These are phyloP conservation scores for Fusarium staphyleae DNA, from an alignment of 2,329 filamentous ascomycete genomes.

Conservation along the genomic window DNA sequence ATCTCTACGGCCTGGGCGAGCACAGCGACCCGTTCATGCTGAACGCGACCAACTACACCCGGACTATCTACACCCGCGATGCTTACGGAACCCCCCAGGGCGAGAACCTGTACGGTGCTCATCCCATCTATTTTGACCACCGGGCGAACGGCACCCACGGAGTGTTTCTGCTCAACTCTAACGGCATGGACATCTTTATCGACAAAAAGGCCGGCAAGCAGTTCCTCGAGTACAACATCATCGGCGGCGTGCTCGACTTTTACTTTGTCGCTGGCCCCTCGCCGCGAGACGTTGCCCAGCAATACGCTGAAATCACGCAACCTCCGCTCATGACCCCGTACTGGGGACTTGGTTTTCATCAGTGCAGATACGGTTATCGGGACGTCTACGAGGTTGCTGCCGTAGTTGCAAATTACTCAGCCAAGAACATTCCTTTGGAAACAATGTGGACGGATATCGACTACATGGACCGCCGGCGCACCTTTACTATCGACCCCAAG, in stretches of 20 bases:
- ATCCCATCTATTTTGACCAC: conserved; percentile 80
- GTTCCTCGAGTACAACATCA: conserved; percentile 79
- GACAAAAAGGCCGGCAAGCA: conserved; percentile 65
- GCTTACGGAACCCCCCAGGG: conserved; percentile 67
- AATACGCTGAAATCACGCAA: conserved; percentile 65
- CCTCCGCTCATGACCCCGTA: conserved; percentile 69
- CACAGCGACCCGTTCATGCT: conserved; percentile 75
- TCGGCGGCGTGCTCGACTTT: conserved; percentile 79
- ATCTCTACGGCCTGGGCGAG: conserved; percentile 82
- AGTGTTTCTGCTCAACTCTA: conserved; percentile 75
- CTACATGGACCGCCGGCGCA: conserved; percentile 47
- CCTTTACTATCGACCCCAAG: conserved; percentile 69
- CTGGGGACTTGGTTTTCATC: conserved; percentile 67
- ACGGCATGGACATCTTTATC: conserved; percentile 80
- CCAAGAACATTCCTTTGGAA: conserved; percentile 70
- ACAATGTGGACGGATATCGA: conserved; percentile 54
- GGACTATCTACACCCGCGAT: conserved; percentile 68
- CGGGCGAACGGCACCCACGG: conserved; percentile 65
- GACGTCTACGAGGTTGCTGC: conserved; percentile 72
- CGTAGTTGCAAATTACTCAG: conserved; percentile 71
- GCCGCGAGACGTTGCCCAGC: conserved; percentile 63
- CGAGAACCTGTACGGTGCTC: conserved; percentile 74
- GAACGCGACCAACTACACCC: conserved; percentile 66
- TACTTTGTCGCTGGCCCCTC: conserved; percentile 69
- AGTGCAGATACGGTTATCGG: conserved; percentile 70